Conservation (phyloP, 345 rosid species). For the Eucalyptus cloeziana region DNA sequence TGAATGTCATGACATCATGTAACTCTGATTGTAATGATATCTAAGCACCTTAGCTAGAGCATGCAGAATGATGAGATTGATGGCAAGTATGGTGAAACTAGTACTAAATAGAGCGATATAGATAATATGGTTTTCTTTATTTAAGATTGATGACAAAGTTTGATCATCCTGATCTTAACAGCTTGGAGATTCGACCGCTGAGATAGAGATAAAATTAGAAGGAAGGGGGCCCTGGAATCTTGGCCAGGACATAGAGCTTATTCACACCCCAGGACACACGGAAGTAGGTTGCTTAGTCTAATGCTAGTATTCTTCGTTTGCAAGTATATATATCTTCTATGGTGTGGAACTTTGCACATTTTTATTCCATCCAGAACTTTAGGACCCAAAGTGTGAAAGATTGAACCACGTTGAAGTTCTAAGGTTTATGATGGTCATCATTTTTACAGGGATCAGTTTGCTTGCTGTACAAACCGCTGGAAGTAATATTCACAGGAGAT, state of each 20-base stretch:
- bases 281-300: slow-evolving; percentile 14
- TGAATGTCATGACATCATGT: background rate
- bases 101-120: background rate
- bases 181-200: slow-evolving; percentile 32
- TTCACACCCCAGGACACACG: slow-evolving; percentile 53
- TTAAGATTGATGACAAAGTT: background rate
- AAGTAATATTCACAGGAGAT: slow-evolving; percentile 23
- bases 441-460: slow-evolving; percentile 21
- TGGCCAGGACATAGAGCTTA: slow-evolving; percentile 30
- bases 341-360: background rate
- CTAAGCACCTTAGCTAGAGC: background rate
- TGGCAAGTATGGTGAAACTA: background rate
- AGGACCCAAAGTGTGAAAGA: background rate
- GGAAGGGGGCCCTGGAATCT: slow-evolving; percentile 58
- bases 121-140: background rate
- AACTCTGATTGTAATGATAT: background rate
- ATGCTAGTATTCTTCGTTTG: background rate
- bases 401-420: background rate
- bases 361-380: background rate
- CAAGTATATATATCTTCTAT: background rate
- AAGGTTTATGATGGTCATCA: background rate
- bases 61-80: background rate
- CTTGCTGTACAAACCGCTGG: slow-evolving; percentile 14
- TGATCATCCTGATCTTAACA: background rate
- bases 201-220: slow-evolving; percentile 48